Conservation (phyloP, 1,284 basidiomycete species). For the Ustanciosporium gigantosporum region DNA sequence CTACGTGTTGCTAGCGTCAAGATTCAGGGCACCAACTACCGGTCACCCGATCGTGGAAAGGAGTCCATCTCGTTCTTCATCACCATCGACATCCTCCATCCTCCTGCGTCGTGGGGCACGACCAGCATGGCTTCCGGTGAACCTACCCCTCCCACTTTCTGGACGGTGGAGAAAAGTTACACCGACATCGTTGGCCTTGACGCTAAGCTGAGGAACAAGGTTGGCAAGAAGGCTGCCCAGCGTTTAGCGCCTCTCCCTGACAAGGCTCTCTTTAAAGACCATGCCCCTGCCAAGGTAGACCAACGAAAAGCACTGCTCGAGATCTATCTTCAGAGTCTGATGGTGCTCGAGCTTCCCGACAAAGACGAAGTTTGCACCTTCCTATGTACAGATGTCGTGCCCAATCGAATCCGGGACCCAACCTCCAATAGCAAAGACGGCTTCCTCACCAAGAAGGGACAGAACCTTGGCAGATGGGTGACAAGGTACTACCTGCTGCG, state of each 20-base stretch:
- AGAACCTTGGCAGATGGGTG: constrained; percentile 80
- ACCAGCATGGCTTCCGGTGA: constrained; percentile 34
- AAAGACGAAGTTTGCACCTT: constrained; percentile 89
- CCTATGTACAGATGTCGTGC: constrained; percentile 83
- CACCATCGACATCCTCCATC: constrained; percentile 49
- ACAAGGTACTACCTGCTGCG: constrained; percentile 85
- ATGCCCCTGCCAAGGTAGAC: constrained; percentile 93
- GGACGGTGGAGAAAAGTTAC: constrained; percentile 93
- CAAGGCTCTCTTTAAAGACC: constrained; percentile 90
- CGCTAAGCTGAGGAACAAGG: constrained; percentile 67
- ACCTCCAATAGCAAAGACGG: constrained; percentile 81
- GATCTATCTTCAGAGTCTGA: constrained; percentile 81
- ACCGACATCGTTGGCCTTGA: constrained; percentile 86
- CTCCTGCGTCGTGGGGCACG: constrained; percentile 62
- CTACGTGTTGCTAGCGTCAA: constrained; percentile 46
- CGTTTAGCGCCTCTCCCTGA: constrained; percentile 78
- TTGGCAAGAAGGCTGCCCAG: constrained; percentile 72
- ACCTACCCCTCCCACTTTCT: constrained; percentile 71
- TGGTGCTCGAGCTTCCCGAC: constrained; percentile 76
- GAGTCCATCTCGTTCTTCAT: constrained; percentile 83
- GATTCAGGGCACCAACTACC: constrained; percentile 70
- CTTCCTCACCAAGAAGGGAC: constrained; percentile 92
- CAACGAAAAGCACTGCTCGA: constrained; percentile 75
- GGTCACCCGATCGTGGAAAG: constrained; percentile 80
- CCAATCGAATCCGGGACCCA: constrained; percentile 63